phyloP scores from a whole-genome alignment of 441 rosid species.

The Erodium trifolium region DNA sequence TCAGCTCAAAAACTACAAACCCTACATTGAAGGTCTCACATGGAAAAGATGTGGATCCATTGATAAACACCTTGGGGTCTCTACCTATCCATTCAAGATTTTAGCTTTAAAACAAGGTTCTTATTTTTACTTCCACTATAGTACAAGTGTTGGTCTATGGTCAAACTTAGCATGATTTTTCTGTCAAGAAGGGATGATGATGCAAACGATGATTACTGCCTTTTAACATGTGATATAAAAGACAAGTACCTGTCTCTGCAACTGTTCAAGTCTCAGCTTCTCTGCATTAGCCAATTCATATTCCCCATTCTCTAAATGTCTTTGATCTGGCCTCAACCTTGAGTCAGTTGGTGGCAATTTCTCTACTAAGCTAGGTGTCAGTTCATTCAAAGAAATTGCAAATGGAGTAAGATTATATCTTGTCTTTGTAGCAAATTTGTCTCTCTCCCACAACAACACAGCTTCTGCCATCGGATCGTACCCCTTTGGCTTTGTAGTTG shows the following conservation, averaged over 20 bases:
- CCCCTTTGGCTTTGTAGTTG: slow-evolving; percentile 43
- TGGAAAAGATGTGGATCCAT: too few relatives aligned
- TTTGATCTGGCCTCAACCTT: slow-evolving; percentile 91
- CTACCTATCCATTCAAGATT: too few relatives aligned
- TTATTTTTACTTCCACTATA: not conserved
- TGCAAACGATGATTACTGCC: too few relatives aligned
- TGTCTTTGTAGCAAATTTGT: slow-evolving; percentile 53
- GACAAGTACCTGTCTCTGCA: slow-evolving; percentile 82
- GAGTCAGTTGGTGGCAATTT: slow-evolving; percentile 88
- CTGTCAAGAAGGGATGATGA: not conserved
- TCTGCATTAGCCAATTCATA: slow-evolving; percentile 86
- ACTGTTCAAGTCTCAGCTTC: slow-evolving; percentile 85
- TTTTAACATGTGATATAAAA: not conserved
- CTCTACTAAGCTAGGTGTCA: slow-evolving; percentile 63
- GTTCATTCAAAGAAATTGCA: slow-evolving; percentile 71
- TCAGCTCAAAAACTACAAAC: not conserved
- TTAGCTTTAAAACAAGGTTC: not conserved
- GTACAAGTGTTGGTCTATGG: not conserved
- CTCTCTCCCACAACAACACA: slow-evolving; percentile 54
- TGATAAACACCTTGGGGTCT: too few relatives aligned
- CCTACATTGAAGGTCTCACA: not conserved
- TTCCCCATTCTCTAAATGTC: slow-evolving; percentile 87
- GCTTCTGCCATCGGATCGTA: slow-evolving; percentile 40
- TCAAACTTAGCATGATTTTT: not conserved
- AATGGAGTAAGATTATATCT: slow-evolving; percentile 70